Base-by-base conservation (phyloP, 306 rosid genomes). In the Rosa persica region DNA sequence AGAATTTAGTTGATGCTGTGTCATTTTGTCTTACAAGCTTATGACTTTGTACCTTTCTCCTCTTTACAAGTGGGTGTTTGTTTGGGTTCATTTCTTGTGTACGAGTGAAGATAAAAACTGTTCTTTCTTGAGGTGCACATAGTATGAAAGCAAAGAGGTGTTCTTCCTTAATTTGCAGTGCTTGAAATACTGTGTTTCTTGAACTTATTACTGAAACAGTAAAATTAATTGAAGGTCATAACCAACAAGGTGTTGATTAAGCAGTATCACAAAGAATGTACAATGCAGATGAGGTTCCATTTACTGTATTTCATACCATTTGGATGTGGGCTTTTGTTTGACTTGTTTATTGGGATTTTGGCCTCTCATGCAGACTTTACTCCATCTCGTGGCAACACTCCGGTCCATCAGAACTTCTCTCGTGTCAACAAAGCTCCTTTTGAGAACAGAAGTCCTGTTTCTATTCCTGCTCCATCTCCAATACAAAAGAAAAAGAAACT, bases 381-480 rank as follows among this genome's bases (percentile, higher is more conserved):
- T 42, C 97, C 99, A 64, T 93, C 98, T 43, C 90, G 91, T 1
- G 97, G 97, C 27, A 87, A 72, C 87, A 90, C 98, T 43, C 98
- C 98, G 5, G 80, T 89, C 77, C 96, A 90, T 76, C 85, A 83
- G 8, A 66, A 44, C 67, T 54, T 79, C 65, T 80, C 90, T 73
- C 78, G n/a, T 27, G 83, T 76, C 60, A 82, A 70, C 19, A 82
- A 83, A 74, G 49, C 72, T 76, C 83, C 81, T 49, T 77, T 80
- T 47, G 87, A 68, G 72, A 74, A 78, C 72, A 86, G 36, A 80
- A 67, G 40, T 79, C 88, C 85, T 8, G 48, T 46, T 72, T 76
- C 89, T 1, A 0, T 58, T 5, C 78, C 87, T 8, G 85, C 78
- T 51, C 81, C 89, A 80, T 87, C 93, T 13, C 93, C 93, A 54